phyloP scores from a whole-genome alignment of 805 yeast species.

The Metschnikowia anglica region DNA sequence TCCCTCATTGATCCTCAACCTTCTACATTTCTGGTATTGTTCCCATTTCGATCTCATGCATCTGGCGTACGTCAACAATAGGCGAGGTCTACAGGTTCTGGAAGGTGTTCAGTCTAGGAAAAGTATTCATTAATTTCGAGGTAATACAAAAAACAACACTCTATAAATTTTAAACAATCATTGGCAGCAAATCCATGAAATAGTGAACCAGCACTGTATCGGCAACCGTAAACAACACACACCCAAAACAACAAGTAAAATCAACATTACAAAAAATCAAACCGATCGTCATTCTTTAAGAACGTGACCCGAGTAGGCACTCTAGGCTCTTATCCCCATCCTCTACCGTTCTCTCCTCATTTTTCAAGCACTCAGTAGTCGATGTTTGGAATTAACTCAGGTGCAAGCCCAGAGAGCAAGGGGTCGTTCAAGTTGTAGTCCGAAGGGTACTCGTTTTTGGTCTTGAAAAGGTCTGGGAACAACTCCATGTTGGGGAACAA shows the following conservation, averaged over 20 bases:
- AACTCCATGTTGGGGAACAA: constrained; percentile 12
- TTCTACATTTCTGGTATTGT: too few relatives aligned
- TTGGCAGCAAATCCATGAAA: constrained; percentile 3
- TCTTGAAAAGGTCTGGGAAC: constrained; percentile 10
- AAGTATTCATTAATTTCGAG: background rate
- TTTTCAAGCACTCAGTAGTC: constrained; percentile 3
- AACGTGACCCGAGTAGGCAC: background rate
- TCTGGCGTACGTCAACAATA: too few relatives aligned
- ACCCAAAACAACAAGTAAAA: constrained; percentile 1
- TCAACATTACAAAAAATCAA: background rate
- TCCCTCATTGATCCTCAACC: too few relatives aligned
- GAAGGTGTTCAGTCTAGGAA: too few relatives aligned
- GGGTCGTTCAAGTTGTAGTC: constrained; percentile 14
- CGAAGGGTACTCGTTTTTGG: constrained; percentile 7
- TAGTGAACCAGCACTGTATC: constrained; percentile 14
- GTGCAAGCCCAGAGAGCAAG: constrained; percentile 13
- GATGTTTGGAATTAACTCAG: constrained; percentile 8
- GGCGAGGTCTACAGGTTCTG: too few relatives aligned
- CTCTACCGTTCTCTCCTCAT: background rate
- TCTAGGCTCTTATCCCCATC: background rate
- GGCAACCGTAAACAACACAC: constrained; percentile 7
- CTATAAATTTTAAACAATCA: constrained; percentile 3
- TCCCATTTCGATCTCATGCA: too few relatives aligned
- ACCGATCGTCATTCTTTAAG: constrained; percentile 4
- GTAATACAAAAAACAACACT: too few relatives aligned